phyloP scores from a whole-genome alignment of 1,139 yeast genomes.

The Meyerozyma elateridarum region DNA sequence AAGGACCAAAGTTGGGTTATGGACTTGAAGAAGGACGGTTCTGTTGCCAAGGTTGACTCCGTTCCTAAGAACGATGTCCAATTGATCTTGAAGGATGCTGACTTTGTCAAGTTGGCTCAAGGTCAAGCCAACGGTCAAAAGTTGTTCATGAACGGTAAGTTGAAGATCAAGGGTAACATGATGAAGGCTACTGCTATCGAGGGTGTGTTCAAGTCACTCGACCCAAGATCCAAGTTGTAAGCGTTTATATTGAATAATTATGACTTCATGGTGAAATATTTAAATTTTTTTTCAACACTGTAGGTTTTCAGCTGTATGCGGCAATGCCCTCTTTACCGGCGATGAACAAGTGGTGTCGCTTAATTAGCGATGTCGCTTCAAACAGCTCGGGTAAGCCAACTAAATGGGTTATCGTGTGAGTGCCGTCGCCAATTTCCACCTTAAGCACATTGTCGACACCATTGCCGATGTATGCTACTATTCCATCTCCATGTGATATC shows the following conservation, averaged over 20 bases:
- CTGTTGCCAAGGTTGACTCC: constrained; percentile 45
- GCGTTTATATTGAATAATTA: constrained; percentile 6
- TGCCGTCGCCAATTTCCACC: constrained; percentile 10
- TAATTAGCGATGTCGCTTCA: constrained; percentile 11
- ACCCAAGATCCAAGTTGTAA: constrained; percentile 48
- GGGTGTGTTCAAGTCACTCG: constrained; percentile 63
- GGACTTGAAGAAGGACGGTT: constrained; percentile 66
- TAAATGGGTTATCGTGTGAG: constrained; percentile 11
- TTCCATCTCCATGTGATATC: constrained; percentile 5
- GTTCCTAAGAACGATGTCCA: constrained; percentile 62
- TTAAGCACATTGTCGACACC: constrained; percentile 21
- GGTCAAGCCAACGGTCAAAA: constrained; percentile 85
- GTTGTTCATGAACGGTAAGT: constrained; percentile 77
- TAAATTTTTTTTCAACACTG: not conserved
- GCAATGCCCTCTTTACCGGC: not conserved
- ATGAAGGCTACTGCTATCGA: constrained; percentile 85
- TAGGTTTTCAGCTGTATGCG: not conserved
- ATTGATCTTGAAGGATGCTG: constrained; percentile 58
- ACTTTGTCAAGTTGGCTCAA: constrained; percentile 62
- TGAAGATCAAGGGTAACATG: constrained; percentile 84
- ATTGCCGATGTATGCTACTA: constrained; percentile 12
- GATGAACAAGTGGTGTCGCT: not conserved
- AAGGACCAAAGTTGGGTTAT: constrained; percentile 64
- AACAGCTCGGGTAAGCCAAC: constrained; percentile 23
- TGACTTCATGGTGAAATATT: too few relatives aligned